phyloP scores from a whole-genome alignment of 768 basidiomycete species.

The Austroboletus eburneus region DNA sequence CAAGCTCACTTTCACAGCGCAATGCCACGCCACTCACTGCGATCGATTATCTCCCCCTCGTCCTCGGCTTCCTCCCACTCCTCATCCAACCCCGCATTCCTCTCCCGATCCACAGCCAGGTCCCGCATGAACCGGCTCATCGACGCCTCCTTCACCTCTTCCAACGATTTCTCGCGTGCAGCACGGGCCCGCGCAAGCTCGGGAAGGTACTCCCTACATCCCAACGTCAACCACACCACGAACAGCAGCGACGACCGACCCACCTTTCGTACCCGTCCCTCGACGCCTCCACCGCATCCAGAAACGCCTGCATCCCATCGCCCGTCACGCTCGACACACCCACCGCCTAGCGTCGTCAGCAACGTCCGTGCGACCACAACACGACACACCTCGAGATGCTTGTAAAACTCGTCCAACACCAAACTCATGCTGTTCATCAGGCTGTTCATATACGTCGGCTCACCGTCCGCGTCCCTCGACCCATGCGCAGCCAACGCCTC shows the following conservation, averaged over 20 bases:
- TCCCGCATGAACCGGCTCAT: conserved; percentile 77
- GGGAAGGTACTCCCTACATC: conserved; percentile 80
- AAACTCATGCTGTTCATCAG: conserved; percentile 99
- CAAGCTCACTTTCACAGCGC: no score
- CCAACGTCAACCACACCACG: neutral
- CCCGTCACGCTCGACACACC: conserved; percentile 96
- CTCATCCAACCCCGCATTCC: conserved; percentile 53
- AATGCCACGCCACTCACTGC: conserved; percentile 52
- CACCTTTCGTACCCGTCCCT: conserved; percentile 87
- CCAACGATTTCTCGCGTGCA: conserved; percentile 58
- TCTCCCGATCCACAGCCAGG: conserved; percentile 65
- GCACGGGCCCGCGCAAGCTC: conserved; percentile 74
- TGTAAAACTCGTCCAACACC: conserved; percentile 97
- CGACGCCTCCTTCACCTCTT: conserved; percentile 69
- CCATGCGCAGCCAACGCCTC: conserved; percentile 74
- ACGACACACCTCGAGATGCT: conserved; percentile 75
- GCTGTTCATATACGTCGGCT: conserved; percentile 97
- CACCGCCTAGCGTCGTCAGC: conserved; percentile 59
- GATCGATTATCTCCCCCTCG: conserved; percentile 62
- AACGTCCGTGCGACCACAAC: neutral
- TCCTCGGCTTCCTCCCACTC: conserved; percentile 60
- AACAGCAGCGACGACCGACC: conserved; percentile 22
- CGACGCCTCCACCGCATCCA: conserved; percentile 85
- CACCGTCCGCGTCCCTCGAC: conserved; percentile 73
- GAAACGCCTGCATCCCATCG: conserved; percentile 88